phyloP scores from a whole-genome alignment of 768 basidiomycete species.

The Peribolospora baueri region DNA sequence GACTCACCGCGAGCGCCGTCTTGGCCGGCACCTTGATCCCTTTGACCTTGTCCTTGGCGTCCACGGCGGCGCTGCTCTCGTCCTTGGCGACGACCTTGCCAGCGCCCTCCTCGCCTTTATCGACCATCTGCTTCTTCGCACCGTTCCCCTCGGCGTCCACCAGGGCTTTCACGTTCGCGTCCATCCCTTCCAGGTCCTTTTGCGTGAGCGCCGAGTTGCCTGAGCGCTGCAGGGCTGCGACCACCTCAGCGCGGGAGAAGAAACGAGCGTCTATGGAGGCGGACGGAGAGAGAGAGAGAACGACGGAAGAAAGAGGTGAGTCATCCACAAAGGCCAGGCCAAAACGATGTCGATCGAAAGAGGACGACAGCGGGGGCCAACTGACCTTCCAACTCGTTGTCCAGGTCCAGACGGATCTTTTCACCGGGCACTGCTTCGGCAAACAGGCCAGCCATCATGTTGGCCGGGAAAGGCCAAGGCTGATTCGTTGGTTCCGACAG shows the following conservation, averaged over 20 bases:
- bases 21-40: no score
- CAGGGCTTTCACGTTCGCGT: slow-evolving; percentile 5
- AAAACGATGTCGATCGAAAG: slow-evolving; percentile 8
- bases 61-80: no score
- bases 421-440: slow-evolving; percentile 23
- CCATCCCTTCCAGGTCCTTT: slow-evolving; percentile 11
- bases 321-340: neutral
- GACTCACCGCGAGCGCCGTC: no score
- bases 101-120: neutral
- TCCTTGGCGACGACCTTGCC: no score
- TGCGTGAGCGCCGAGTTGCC: slow-evolving; percentile 7
- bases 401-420: slow-evolving; percentile 58
- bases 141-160: neutral
- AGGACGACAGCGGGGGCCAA: no score
- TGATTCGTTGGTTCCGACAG: neutral
- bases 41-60: no score
- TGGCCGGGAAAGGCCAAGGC: slow-evolving; percentile 62
- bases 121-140: neutral
- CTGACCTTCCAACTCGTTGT: slow-evolving; percentile 77
- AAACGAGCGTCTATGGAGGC: slow-evolving; percentile 54
- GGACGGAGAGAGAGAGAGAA: neutral
- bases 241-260: slow-evolving; percentile 55
- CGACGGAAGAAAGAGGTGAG: neutral
- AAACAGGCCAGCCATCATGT: slow-evolving; percentile 64
- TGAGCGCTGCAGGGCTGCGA: slow-evolving; percentile 28